phyloP scores from a whole-genome alignment of 2,329 filamentous ascomycete genomes.

The Didymella sp. region DNA sequence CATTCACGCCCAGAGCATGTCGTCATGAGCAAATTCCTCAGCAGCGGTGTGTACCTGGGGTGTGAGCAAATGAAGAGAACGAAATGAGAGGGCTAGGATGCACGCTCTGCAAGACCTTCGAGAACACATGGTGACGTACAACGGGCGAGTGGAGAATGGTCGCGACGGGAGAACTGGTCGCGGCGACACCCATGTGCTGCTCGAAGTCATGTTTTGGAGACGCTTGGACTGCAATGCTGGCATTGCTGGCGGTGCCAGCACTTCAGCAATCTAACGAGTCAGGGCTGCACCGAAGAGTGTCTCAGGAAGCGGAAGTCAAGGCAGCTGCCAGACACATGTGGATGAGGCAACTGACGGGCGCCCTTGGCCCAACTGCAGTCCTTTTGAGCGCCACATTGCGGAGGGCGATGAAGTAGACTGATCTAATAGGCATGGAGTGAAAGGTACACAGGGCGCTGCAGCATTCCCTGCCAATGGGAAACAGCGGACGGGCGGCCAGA shows the following conservation, averaged over 20 bases:
- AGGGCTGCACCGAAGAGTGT: slow-evolving; percentile 11
- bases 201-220: slow-evolving; percentile 9
- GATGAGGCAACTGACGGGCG: neutral
- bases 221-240: slow-evolving; percentile 17
- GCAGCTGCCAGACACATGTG: slow-evolving; percentile 6
- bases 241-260: neutral
- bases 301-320: slow-evolving; percentile 11
- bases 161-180: slow-evolving; percentile 10
- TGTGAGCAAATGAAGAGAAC: neutral
- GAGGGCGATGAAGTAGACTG: neutral
- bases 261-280: slow-evolving; percentile 23
- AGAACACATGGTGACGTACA: slow-evolving; percentile 17
- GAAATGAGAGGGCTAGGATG: slow-evolving; percentile 19
- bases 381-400: neutral
- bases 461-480: slow-evolving; percentile 14
- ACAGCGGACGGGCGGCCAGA: slow-evolving; percentile 8
- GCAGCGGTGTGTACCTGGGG: slow-evolving; percentile 1
- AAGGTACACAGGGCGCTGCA: neutral
- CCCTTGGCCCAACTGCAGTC: neutral
- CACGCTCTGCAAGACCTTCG: slow-evolving; percentile 1
- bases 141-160: slow-evolving; percentile 6
- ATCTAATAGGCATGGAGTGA: slow-evolving; percentile 4
- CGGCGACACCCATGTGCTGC: slow-evolving; percentile 15
- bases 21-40: slow-evolving; percentile 16
- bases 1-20: slow-evolving; percentile 2